Base-by-base conservation (phyloP, 2,329 filamentous ascomycete species). In the Tolypocladium sp. region DNA sequence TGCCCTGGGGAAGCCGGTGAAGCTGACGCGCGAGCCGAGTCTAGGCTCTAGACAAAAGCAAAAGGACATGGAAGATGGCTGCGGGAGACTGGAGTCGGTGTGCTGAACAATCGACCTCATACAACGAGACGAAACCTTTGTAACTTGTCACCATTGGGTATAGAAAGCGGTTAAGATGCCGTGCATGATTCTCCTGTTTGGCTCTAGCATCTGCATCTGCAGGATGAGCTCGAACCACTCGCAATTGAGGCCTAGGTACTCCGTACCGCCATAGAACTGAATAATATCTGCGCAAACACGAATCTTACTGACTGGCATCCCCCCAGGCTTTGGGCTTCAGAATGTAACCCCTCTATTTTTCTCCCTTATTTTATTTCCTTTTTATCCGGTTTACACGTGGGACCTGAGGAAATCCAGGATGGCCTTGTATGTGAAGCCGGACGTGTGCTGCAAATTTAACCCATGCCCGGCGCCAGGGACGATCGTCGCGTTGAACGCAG, bases 381-480 rank as follows among this genome's bases (percentile, higher is more conserved):
- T 52, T 41, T 27, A 7, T 4, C 27, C 40, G 20, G 33, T 35
- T 42, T 46, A 56, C 22, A 61, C n/a, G 8, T 61, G 41, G 37
- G 38, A 30, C 20, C 51, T 38, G 41, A 62, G 15, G 55, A 77
- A 78, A 56, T 76, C 68, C 1, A 73, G 64, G 9, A 77, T 78
- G 12, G 68, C 62, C 12, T 66, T 60, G 49, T 74, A 77, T 1
- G 74, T 71, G 0, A 62, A 49, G 1, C 62, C 61, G 27, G 70
- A 68, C 0, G 74, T 69, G 59, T 75, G 76, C 10, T 66, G 73
- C n/a, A 80, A 66, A 64, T 82, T 84, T 25, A 86, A 65, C 0
- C 74, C 79, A 56, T 84, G 80, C 0, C 80, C 74, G 40, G 81
- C 79, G 4, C 75, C 73, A 0, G 78, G 77, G 1, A 87, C 78